phyloP scores from a whole-genome alignment of 2,329 filamentous ascomycete species.

The Helotiales sp. region DNA sequence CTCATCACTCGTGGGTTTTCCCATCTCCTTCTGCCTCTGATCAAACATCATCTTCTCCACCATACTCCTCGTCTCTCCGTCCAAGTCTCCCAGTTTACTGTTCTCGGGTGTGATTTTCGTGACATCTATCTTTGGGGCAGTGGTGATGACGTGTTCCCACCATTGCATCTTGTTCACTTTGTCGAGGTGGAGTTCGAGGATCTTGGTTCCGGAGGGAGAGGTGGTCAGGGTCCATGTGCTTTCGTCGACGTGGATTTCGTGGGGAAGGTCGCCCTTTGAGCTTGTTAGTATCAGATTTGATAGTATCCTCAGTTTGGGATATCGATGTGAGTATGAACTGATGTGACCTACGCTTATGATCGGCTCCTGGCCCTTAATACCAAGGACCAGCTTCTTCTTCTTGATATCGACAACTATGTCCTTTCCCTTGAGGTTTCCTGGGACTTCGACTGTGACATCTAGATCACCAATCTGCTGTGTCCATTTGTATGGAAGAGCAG shows the following conservation, averaged over 20 bases:
- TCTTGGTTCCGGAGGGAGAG: constrained; percentile 60
- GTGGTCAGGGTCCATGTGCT: constrained; percentile 90
- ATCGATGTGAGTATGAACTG: neutral
- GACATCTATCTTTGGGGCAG: constrained; percentile 89
- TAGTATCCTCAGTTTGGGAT: neutral
- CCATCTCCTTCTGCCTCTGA: constrained; percentile 93
- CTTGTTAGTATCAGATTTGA: neutral
- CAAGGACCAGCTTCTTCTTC: constrained; percentile 75
- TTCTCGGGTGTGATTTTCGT: constrained; percentile 93
- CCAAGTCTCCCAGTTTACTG: constrained; percentile 86
- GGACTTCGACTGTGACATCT: constrained; percentile 75
- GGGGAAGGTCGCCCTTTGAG: constrained; percentile 78
- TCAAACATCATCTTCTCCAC: constrained; percentile 99
- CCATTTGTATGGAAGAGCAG: constrained; percentile 94
- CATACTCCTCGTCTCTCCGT: constrained; percentile 93
- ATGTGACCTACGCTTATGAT: constrained; percentile 68
- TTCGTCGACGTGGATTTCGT: constrained; percentile 79
- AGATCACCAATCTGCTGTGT: constrained; percentile 88
- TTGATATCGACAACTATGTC: constrained; percentile 84
- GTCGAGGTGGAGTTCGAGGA: constrained; percentile 85
- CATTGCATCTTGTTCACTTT: constrained; percentile 97
- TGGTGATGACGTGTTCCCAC: constrained; percentile 91
- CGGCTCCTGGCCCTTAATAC: constrained; percentile 83
- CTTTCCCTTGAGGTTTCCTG: constrained; percentile 78
- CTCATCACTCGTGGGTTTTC: constrained; percentile 87